Evolutionary conservation across 2,329 filamentous ascomycete species (phyloP).

Genomic region (Beauveria varroae): DNA sequence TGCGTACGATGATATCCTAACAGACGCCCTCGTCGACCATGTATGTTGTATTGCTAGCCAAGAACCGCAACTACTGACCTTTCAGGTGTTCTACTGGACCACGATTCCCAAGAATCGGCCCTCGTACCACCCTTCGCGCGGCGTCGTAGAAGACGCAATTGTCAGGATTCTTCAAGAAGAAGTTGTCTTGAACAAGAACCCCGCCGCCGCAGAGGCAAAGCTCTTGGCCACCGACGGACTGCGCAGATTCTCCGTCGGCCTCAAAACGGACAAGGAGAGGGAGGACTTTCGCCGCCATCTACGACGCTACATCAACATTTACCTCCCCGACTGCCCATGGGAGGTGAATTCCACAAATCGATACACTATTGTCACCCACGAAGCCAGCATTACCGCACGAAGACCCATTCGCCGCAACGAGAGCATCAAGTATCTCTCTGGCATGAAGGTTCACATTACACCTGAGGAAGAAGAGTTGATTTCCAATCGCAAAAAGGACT

Average conservation of each 20-base stretch:
- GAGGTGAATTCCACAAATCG: constrained; percentile 88
- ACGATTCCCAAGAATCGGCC: constrained; percentile 88
- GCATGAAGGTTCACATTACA: constrained; percentile 88
- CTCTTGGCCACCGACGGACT: constrained; percentile 68
- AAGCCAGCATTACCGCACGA: constrained; percentile 80
- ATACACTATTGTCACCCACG: constrained; percentile 84
- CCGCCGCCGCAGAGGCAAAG: constrained; percentile 60
- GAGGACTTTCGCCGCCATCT: constrained; percentile 82
- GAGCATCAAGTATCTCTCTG: constrained; percentile 81
- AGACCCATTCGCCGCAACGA: constrained; percentile 73
- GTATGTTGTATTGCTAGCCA: constrained; percentile 52
- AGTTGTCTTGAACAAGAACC: constrained; percentile 68
- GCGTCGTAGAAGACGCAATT: constrained; percentile 60
- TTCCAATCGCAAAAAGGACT: constrained; percentile 78
- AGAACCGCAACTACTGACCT: neutral
- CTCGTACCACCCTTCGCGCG: constrained; percentile 77
- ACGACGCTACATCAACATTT: constrained; percentile 85
- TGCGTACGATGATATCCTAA: constrained; percentile 91
- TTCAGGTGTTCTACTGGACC: constrained; percentile 90
- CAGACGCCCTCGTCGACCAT: constrained; percentile 90
- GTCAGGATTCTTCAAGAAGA: constrained; percentile 53
- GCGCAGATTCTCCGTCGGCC: constrained; percentile 57
- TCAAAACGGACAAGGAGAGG: constrained; percentile 71
- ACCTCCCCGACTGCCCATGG: constrained; percentile 87
- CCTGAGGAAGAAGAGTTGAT: constrained; percentile 82